Evolutionary conservation across 208 protist species (phyloP).

Genomic region (Porcisia hertigi): DNA sequence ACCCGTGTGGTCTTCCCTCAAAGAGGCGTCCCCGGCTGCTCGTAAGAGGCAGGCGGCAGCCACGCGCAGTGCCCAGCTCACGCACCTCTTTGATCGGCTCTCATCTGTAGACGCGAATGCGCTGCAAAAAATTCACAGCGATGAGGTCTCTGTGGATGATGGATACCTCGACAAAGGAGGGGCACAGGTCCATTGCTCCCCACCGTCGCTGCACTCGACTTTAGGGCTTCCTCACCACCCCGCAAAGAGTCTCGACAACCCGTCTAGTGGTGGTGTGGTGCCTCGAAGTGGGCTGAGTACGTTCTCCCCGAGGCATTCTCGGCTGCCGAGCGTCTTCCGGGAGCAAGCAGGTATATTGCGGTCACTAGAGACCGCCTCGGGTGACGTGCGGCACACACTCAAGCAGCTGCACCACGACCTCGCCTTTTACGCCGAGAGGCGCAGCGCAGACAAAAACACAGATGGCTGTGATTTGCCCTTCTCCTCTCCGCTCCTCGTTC

Average conservation of each 20-base stretch:
- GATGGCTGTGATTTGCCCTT: not conserved
- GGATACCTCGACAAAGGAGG: not conserved
- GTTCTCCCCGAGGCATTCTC: slow-evolving; percentile 38
- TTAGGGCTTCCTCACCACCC: not conserved
- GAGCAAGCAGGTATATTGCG: slow-evolving; percentile 42
- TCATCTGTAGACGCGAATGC: slow-evolving; percentile 4
- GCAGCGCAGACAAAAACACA: not conserved
- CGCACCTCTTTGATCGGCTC: slow-evolving; percentile 14
- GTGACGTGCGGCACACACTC: slow-evolving; percentile 36
- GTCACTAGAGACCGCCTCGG: slow-evolving; percentile 31
- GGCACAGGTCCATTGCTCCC: not conserved
- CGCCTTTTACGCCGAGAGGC: slow-evolving; percentile 16
- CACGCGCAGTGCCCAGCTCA: slow-evolving; percentile 18
- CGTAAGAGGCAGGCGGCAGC: slow-evolving; percentile 3
- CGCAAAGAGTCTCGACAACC: not conserved
- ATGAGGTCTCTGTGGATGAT: not conserved
- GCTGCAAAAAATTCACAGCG: not conserved
- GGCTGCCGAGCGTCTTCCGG: slow-evolving; percentile 48
- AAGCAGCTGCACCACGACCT: slow-evolving; percentile 31
- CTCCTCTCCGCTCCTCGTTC: not conserved
- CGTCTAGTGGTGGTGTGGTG: slow-evolving; percentile 16
- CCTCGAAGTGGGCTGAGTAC: slow-evolving; percentile 27
- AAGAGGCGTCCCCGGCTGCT: not conserved
- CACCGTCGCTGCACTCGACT: not conserved
- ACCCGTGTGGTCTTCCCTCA: slow-evolving; percentile 4